A percentile compares a stretch with the other conserved stretches of the same genome.
Conservation (phyloP, 2,329 filamentous ascomycete species). For the Colletotrichum abscissum region DNA sequence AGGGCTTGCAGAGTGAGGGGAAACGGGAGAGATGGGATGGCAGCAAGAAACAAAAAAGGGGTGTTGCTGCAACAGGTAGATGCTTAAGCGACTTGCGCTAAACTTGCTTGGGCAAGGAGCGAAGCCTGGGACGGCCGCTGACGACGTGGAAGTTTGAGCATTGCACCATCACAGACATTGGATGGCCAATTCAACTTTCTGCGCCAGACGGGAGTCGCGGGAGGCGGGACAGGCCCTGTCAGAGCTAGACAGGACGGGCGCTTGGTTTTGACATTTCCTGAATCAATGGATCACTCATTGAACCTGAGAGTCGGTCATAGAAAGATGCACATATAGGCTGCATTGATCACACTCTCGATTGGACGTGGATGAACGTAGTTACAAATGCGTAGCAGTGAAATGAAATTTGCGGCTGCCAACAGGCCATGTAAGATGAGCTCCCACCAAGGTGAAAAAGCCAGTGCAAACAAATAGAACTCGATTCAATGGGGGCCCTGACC, state of each 20-base stretch:
- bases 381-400: slow-evolving; percentile 2
- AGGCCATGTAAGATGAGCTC: slow-evolving; percentile 10
- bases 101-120: slow-evolving; percentile 14
- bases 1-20: slow-evolving; percentile 22
- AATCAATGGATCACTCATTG: neutral
- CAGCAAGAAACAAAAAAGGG: slow-evolving; percentile 13
- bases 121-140: slow-evolving; percentile 6
- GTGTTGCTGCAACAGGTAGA: slow-evolving; percentile 16
- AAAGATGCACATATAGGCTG: neutral
- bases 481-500: slow-evolving; percentile 1
- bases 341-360: slow-evolving; percentile 3
- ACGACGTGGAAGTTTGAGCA: slow-evolving; percentile 18
- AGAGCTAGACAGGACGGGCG: neutral
- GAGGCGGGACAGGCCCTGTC: neutral
- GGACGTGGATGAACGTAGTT: neutral
- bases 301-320: neutral
- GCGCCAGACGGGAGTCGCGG: neutral
- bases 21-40: slow-evolving; percentile 33
- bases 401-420: neutral
- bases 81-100: slow-evolving; percentile 22
- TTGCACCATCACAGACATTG: slow-evolving; percentile 3
- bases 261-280: neutral
- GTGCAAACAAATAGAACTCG: slow-evolving; percentile 3
- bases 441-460: slow-evolving; percentile 10
- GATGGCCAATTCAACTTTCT: neutral